phyloP scores from a whole-genome alignment of 495 filamentous ascomycete genomes.

The Xylaria telfairii region DNA sequence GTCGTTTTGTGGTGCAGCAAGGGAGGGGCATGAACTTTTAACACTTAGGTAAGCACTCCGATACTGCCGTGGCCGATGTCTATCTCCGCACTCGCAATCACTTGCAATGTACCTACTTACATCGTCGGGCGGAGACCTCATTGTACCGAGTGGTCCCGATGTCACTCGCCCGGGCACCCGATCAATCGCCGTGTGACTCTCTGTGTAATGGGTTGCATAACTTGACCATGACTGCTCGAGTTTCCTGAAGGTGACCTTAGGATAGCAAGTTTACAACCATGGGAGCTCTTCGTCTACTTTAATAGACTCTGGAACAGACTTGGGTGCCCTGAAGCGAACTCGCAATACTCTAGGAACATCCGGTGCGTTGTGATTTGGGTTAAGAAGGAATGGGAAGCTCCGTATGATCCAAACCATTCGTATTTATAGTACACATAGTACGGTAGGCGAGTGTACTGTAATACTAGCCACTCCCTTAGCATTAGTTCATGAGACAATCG shows the following conservation, averaged over 20 bases:
- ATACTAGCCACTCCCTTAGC: too few relatives aligned
- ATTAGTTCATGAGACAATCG: too few relatives aligned
- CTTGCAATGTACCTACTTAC: not conserved
- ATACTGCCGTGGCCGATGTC: not conserved
- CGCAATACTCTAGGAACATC: not conserved
- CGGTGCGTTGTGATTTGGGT: too few relatives aligned
- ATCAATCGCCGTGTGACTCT: not conserved
- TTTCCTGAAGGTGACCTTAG: not conserved
- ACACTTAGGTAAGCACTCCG: not conserved
- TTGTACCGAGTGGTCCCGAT: not conserved
- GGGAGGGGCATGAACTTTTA: not conserved
- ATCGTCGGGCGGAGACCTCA: not conserved
- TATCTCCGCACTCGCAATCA: not conserved
- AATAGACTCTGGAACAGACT: not conserved
- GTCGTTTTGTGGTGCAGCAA: conserved; percentile 2
- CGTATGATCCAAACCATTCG: not conserved
- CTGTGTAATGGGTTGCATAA: not conserved
- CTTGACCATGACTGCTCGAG: not conserved
- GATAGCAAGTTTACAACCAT: not conserved
- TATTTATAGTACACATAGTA: not conserved
- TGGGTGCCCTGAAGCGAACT: not conserved
- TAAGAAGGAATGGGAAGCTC: not conserved
- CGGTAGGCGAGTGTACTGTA: not conserved
- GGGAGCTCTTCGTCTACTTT: not conserved
- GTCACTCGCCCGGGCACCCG: not conserved